Conservation (phyloP, 2,329 filamentous ascomycete genomes). For the Berkeleyomyces basicola region DNA sequence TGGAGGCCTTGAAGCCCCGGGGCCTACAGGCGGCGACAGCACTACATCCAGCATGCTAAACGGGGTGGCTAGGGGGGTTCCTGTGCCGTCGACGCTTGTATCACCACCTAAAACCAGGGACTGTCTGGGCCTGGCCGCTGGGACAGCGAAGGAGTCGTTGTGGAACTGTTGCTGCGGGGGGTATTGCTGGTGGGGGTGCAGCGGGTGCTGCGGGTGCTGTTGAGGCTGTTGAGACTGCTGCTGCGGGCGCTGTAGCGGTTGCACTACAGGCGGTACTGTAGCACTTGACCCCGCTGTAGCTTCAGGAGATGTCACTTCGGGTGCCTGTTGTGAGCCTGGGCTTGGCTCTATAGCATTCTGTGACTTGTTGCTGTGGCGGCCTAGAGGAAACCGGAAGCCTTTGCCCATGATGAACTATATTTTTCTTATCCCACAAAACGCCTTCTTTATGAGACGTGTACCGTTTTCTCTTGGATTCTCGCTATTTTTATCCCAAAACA, state of each 20-base stretch:
- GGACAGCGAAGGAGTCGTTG: background rate
- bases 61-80: background rate
- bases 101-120: background rate
- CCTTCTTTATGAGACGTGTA: background rate
- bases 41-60: background rate
- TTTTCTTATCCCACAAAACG: background rate
- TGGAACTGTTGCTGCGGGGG: background rate
- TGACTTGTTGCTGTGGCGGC: constrained; percentile 9
- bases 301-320: background rate
- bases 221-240: constrained; percentile 16
- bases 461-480: background rate
- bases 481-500: constrained; percentile 2
- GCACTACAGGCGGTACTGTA: background rate
- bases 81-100: background rate
- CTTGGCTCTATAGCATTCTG: constrained; percentile 7
- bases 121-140: background rate
- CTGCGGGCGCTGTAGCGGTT: constrained; percentile 6
- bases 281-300: constrained; percentile 16
- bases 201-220: constrained; percentile 17
- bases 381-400: constrained; percentile 3
- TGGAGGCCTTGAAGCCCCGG: background rate
- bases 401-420: constrained; percentile 1
- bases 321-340: background rate
- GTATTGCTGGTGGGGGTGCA: constrained; percentile 18
- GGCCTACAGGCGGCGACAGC: background rate